phyloP scores from a whole-genome alignment of 345 rosid species.

The Conringia planisiliqua region DNA sequence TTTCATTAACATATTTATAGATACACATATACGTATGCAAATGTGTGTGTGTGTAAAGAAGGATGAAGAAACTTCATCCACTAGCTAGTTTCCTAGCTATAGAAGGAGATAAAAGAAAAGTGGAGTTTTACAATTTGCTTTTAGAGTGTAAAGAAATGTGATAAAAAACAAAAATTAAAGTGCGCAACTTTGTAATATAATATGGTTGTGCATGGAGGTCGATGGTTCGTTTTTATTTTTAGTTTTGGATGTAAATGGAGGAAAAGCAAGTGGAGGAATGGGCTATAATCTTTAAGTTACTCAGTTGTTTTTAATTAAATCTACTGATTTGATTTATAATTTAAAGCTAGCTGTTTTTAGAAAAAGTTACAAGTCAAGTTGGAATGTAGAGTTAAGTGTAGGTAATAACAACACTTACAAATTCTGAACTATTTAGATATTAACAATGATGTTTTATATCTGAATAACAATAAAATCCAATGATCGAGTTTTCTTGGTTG shows the following conservation, averaged over 20 bases:
- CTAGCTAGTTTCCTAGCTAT: conserved; percentile 27
- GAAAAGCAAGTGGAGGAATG: conserved; percentile 25
- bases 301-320: not conserved
- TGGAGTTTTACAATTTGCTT: conserved; percentile 14
- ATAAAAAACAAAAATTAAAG: not conserved
- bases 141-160: conserved; percentile 29
- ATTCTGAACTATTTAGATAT: not conserved
- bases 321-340: conserved; percentile 6
- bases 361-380: not conserved
- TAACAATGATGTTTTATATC: not conserved
- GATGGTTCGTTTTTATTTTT: not conserved
- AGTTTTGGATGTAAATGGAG: not conserved
- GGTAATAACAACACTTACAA: not conserved
- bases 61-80: conserved; percentile 9
- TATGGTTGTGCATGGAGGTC: conserved; percentile 29
- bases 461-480: not conserved
- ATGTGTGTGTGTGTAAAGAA: not conserved
- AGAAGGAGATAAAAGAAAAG: conserved; percentile 18
- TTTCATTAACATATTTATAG: not conserved
- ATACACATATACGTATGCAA: not conserved
- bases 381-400: not conserved
- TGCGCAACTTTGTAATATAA: conserved; percentile 19
- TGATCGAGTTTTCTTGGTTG: not conserved
- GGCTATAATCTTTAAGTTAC: conserved; percentile 5
- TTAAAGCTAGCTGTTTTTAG: not conserved